Conservation (phyloP, 2,329 filamentous ascomycete genomes). For the Helotiales sp. region DNA sequence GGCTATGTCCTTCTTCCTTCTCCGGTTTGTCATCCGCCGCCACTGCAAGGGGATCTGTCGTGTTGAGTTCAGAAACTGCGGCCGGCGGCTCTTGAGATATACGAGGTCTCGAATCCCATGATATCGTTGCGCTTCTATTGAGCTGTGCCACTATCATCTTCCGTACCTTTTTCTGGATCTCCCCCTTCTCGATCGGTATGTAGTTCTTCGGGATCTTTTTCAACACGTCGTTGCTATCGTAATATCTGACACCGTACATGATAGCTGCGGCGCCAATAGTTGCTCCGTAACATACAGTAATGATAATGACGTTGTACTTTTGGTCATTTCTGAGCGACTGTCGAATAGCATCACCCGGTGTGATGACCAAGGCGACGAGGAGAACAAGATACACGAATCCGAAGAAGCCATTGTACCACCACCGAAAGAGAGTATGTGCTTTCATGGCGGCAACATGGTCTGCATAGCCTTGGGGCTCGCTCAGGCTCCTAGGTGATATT, state of each 20-base stretch:
- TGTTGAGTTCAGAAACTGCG: slow-evolving; percentile 32
- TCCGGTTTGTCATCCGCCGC: slow-evolving; percentile 17
- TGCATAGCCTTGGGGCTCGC: background rate
- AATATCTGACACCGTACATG: slow-evolving; percentile 81
- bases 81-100: slow-evolving; percentile 42
- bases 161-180: slow-evolving; percentile 73
- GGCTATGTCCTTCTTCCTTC: slow-evolving; percentile 7
- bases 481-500: background rate
- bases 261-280: slow-evolving; percentile 70
- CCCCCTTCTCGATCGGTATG: slow-evolving; percentile 82
- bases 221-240: slow-evolving; percentile 78
- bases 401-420: slow-evolving; percentile 81
- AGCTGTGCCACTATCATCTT: slow-evolving; percentile 73
- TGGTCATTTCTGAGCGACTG: slow-evolving; percentile 69
- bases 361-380: slow-evolving; percentile 72
- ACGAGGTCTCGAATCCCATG: slow-evolving; percentile 74
- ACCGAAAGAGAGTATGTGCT: slow-evolving; percentile 57
- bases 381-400: slow-evolving; percentile 73
- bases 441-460: slow-evolving; percentile 28
- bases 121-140: slow-evolving; percentile 75
- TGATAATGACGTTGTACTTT: slow-evolving; percentile 79
- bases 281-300: slow-evolving; percentile 73
- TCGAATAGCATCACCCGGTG: slow-evolving; percentile 77
- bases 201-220: slow-evolving; percentile 83
- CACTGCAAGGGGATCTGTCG: slow-evolving; percentile 27